Evolutionary conservation across 192 early-diverging fungal genomes (phyloP).

Genomic region (Phlyctochytrium arcticum): DNA sequence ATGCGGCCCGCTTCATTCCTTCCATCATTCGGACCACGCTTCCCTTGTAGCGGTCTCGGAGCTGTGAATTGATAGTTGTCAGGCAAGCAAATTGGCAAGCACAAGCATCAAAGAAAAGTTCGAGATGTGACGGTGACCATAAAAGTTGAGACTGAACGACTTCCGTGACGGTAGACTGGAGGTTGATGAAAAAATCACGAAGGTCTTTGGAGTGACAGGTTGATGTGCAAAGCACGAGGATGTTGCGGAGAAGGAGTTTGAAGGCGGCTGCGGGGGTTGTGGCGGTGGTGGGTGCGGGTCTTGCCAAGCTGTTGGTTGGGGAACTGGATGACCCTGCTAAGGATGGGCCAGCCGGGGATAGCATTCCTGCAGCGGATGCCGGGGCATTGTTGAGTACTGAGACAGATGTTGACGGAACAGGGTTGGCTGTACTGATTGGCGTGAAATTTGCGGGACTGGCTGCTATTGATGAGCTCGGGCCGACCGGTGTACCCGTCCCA

Average conservation of each 20-base stretch:
- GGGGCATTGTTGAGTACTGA: not conserved
- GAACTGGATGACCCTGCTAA: no score
- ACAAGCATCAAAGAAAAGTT: conserved; percentile 5
- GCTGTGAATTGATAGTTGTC: not conserved
- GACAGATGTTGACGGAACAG: conserved; percentile 5
- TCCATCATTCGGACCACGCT: conserved; percentile 1
- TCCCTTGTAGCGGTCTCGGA: conserved; percentile 10
- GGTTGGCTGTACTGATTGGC: not conserved
- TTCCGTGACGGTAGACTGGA: conserved; percentile 46
- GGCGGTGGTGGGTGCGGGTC: not conserved
- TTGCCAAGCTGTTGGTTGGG: not conserved
- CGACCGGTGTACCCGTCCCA: no score
- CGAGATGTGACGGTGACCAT: conserved; percentile 9
- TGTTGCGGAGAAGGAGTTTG: conserved; percentile 37
- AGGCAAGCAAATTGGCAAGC: conserved; percentile 2
- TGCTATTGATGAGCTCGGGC: not conserved
- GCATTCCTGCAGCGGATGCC: not conserved
- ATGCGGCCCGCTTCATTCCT: not conserved
- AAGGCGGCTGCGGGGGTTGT: conserved; percentile 11
- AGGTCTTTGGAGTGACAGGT: conserved; percentile 36
- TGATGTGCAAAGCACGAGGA: conserved; percentile 32
- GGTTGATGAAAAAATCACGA: conserved; percentile 37
- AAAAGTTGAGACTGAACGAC: conserved; percentile 6
- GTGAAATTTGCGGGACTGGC: not conserved
- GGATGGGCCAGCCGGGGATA: no score